These are phyloP conservation scores for Phaeoacremonium minimum DNA, from an alignment of 2,329 filamentous ascomycete species.

Conservation along the genomic window DNA sequence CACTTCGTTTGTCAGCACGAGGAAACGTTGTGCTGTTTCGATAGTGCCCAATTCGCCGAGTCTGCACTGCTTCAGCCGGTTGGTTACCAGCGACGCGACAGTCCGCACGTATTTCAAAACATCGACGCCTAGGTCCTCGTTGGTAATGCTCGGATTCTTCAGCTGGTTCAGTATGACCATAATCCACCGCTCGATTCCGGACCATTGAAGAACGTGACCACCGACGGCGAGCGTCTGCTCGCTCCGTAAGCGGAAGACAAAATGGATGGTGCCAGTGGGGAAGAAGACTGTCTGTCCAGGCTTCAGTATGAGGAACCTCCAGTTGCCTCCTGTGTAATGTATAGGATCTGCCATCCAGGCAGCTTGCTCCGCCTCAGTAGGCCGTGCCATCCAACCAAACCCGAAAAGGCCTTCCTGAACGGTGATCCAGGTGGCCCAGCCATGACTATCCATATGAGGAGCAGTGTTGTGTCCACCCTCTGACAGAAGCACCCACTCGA, in stretches of 20 bases:
- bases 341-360: conserved; percentile 19
- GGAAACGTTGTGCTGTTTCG: too few species aligned
- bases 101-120: too few species aligned
- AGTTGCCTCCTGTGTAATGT: conserved; percentile 18
- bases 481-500: conserved; percentile 24
- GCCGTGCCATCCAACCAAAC: conserved; percentile 24
- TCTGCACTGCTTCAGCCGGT: too few species aligned
- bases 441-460: conserved; percentile 27
- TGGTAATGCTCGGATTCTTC: conserved; percentile 20
- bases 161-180: conserved; percentile 20
- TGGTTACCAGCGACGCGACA: too few species aligned
- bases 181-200: conserved; percentile 22
- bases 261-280: conserved; percentile 26
- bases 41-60: too few species aligned
- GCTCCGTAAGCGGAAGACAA: conserved; percentile 21
- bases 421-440: conserved; percentile 27
- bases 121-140: too few species aligned
- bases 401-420: conserved; percentile 23
- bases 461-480: conserved; percentile 27
- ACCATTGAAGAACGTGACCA: conserved; percentile 27
- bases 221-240: conserved; percentile 24
- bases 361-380: conserved; percentile 15
- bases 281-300: conserved; percentile 29
- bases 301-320: conserved; percentile 24
- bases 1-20: too few species aligned